Base-by-base conservation (phyloP, 1,284 basidiomycete genomes). In the Moesziomyces sp. region DNA sequence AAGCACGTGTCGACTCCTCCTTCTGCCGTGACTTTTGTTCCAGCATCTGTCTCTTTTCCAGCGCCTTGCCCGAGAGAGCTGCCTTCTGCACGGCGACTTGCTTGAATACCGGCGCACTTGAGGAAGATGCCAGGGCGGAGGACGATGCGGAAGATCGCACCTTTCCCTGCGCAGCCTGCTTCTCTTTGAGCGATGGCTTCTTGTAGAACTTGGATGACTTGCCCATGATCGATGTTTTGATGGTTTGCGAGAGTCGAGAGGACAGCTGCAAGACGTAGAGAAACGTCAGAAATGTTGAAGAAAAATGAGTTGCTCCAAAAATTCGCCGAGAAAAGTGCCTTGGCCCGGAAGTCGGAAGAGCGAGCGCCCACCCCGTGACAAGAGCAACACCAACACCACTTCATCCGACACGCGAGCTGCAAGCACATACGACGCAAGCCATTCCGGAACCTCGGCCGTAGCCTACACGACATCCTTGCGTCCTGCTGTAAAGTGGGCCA, bases 201-300 rank as follows among this genome's bases (percentile, higher is more conserved):
- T 76, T 76, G 62, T 72, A 76, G 53, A 76, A 72, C 46, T 76
- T 76, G 23, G 69, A 63, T 19, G 74, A 68, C 45, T 68, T 72
- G 61, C 74, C 74, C 74, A 76, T 76, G 8, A 16, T 40, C 38
- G 38, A 40, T 7, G 16, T 5, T 40, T 6, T 18, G 38, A 40
- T 5, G 18, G 18, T 18, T 16, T 16, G 18, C 18, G 38, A 40
- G 3, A 14, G 38, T 18, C 14, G 18, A 18, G 38, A 40, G 38
- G 18, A 18, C 13, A 40, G 2, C 38, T 16, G 0, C 26, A 28
- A 28, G 26, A 28, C 6, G 26, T 28, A 28, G 38, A 40, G 38
- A 7, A 40, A 40, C 16, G 38, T 18, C 38, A 6, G 14, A 40
- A 40, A 18, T 16, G 38, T 40, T 18, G 14, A 40, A 14, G 38